phyloP scores from a whole-genome alignment of 2,329 filamentous ascomycete genomes.

The Monosporascus sp. region DNA sequence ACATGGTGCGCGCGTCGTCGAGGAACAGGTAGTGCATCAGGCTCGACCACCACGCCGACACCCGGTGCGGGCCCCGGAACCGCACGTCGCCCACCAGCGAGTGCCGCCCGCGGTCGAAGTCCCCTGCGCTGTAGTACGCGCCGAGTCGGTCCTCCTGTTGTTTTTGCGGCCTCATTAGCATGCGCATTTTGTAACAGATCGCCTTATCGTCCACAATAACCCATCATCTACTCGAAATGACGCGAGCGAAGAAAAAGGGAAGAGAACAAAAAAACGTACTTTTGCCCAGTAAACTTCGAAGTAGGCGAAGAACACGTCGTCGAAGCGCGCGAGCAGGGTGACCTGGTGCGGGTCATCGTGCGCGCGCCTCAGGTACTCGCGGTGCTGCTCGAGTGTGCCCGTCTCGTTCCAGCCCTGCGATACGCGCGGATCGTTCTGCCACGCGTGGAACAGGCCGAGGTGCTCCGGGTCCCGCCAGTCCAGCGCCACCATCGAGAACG shows the following conservation, averaged over 20 bases:
- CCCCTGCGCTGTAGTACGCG: constrained; percentile 48
- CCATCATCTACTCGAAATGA: too few species aligned
- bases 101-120: constrained; percentile 55
- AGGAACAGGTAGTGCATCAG: constrained; percentile 60
- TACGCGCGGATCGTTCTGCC: constrained; percentile 81
- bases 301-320: constrained; percentile 68
- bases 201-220: too few species aligned
- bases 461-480: constrained; percentile 62
- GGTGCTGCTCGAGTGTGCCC: constrained; percentile 69
- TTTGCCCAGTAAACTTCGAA: constrained; percentile 78
- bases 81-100: constrained; percentile 54
- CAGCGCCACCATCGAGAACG: constrained; percentile 71
- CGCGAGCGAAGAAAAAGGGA: neutral
- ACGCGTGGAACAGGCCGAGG: constrained; percentile 66
- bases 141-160: constrained; percentile 50
- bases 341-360: constrained; percentile 69
- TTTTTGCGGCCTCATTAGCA: too few species aligned
- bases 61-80: constrained; percentile 56
- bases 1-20: constrained; percentile 53
- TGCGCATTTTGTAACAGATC: too few species aligned
- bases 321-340: constrained; percentile 64
- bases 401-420: constrained; percentile 77
- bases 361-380: constrained; percentile 62
- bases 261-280: constrained; percentile 26
- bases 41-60: constrained; percentile 57